phyloP scores from a whole-genome alignment of 306 rosid genomes.

The Lithocarpus polystachyus region DNA sequence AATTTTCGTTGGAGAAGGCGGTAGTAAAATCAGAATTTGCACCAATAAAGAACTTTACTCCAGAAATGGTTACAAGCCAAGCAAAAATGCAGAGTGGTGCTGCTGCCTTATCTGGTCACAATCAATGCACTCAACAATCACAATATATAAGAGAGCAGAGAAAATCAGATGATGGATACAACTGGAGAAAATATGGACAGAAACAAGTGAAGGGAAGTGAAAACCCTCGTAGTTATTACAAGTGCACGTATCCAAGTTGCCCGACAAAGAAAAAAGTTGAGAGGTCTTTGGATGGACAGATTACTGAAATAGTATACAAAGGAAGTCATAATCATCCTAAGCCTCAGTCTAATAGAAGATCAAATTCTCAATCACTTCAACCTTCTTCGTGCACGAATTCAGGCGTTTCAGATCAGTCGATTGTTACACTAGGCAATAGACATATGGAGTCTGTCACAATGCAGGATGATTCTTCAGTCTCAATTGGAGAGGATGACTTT shows the following conservation, averaged over 20 bases:
- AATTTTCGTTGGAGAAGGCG: constrained; percentile 35
- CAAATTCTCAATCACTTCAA: constrained; percentile 44
- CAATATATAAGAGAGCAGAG: constrained; percentile 49
- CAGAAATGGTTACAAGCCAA: constrained; percentile 33
- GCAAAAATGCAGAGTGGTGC: constrained; percentile 23
- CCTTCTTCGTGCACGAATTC: constrained; percentile 49
- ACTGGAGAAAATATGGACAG: constrained; percentile 97
- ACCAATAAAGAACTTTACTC: constrained; percentile 28
- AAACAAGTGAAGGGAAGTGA: constrained; percentile 95
- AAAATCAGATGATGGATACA: constrained; percentile 78
- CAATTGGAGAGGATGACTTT: constrained; percentile 67
- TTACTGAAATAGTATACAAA: constrained; percentile 88
- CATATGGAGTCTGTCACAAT: constrained; percentile 33
- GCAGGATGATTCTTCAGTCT: constrained; percentile 73
- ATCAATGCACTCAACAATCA: constrained; percentile 20
- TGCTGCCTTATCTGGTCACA: constrained; percentile 34
- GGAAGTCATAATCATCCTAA: constrained; percentile 87
- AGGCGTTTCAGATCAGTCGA: constrained; percentile 54
- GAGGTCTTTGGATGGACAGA: constrained; percentile 75
- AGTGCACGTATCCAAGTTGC: constrained; percentile 70
- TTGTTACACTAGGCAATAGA: constrained; percentile 37
- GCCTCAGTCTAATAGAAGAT: constrained; percentile 67
- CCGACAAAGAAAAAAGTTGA: constrained; percentile 89
- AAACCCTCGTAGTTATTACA: constrained; percentile 88
- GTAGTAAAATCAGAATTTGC: constrained; percentile 47